A percentile compares a stretch with the other conserved stretches of the same genome.
Evolutionary conservation across 306 rosid genomes (phyloP).

Genomic region (Sesbania bispinosa): DNA sequence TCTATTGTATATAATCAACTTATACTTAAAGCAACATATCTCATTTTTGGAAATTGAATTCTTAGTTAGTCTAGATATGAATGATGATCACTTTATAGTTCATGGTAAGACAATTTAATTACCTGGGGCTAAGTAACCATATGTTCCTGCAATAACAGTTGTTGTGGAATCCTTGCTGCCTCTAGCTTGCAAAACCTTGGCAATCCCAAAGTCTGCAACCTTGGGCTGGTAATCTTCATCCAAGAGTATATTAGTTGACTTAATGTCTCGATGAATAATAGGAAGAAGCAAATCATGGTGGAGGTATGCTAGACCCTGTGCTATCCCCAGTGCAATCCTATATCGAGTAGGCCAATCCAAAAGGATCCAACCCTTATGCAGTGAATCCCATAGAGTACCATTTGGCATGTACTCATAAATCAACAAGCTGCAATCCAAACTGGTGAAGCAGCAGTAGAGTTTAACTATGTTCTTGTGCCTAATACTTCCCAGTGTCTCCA

Average conservation of each 20-base stretch:
- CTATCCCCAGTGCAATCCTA: slow-evolving; percentile 74
- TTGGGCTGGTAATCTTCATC: slow-evolving; percentile 82
- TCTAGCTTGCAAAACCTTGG: slow-evolving; percentile 93
- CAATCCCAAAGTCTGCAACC: slow-evolving; percentile 96
- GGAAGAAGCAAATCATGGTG: slow-evolving; percentile 86
- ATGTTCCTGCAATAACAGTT: slow-evolving; percentile 87
- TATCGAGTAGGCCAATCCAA: slow-evolving; percentile 93
- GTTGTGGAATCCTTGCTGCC: slow-evolving; percentile 86
- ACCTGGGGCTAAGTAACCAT: slow-evolving; percentile 96
- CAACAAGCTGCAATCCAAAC: slow-evolving; percentile 65
- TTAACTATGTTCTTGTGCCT: slow-evolving; percentile 95
- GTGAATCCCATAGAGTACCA: slow-evolving; percentile 93
- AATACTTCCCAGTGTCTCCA: slow-evolving; percentile 83
- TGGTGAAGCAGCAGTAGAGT: slow-evolving; percentile 74
- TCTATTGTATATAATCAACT: background rate
- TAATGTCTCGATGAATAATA: slow-evolving; percentile 86
- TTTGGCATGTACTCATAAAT: slow-evolving; percentile 93
- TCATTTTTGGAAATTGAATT: background rate
- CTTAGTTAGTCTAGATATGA: background rate
- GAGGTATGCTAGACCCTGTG: slow-evolving; percentile 92
- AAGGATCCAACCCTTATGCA: slow-evolving; percentile 62
- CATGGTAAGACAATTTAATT: slow-evolving; percentile 30
- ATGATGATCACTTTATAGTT: background rate
- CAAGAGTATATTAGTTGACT: slow-evolving; percentile 79
- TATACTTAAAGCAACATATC: background rate